Evolutionary conservation across 306 rosid genomes (phyloP).

Genomic region (Trifolium pratense): DNA sequence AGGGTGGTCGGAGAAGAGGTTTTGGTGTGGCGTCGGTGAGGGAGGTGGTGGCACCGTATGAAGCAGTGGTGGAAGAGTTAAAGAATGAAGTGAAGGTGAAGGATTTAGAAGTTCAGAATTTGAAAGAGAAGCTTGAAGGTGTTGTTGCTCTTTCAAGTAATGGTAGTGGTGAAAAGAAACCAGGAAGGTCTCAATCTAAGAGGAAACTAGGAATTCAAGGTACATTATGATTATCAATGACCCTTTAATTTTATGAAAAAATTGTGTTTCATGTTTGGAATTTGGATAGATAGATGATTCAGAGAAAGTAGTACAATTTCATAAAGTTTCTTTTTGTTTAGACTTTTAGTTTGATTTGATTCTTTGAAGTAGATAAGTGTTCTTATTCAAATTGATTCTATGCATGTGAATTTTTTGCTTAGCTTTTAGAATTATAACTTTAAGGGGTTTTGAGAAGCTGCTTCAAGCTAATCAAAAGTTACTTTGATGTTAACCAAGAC

Average conservation of each 20-base stretch:
- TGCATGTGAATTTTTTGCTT: slow-evolving; percentile 37
- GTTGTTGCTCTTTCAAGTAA: slow-evolving; percentile 45
- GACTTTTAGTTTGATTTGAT: slow-evolving; percentile 3
- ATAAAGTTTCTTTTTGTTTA: slow-evolving; percentile 16
- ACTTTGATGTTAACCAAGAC: too few species aligned
- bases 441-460: not conserved
- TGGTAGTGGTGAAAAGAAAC: slow-evolving; percentile 63
- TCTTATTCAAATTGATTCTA: slow-evolving; percentile 27
- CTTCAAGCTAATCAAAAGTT: slow-evolving; percentile 26
- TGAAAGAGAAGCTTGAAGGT: slow-evolving; percentile 81
- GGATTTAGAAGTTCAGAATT: slow-evolving; percentile 75
- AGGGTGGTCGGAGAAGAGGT: slow-evolving; percentile 41
- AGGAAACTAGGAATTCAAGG: slow-evolving; percentile 79
- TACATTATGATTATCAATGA: slow-evolving; percentile 36
- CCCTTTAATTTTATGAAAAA: not conserved
- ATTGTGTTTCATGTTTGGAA: slow-evolving; percentile 31
- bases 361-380: slow-evolving; percentile 24
- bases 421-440: slow-evolving; percentile 26
- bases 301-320: slow-evolving; percentile 12
- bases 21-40: slow-evolving; percentile 52
- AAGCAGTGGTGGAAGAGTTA: slow-evolving; percentile 88
- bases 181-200: slow-evolving; percentile 64
- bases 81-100: slow-evolving; percentile 79
- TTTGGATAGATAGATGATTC: slow-evolving; percentile 34
- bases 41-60: slow-evolving; percentile 96